Evolutionary conservation across 495 filamentous ascomycete genomes (phyloP), one percentile per base, ranked within the genome.

Genomic region (Aspergillus funiculosus): DNA sequence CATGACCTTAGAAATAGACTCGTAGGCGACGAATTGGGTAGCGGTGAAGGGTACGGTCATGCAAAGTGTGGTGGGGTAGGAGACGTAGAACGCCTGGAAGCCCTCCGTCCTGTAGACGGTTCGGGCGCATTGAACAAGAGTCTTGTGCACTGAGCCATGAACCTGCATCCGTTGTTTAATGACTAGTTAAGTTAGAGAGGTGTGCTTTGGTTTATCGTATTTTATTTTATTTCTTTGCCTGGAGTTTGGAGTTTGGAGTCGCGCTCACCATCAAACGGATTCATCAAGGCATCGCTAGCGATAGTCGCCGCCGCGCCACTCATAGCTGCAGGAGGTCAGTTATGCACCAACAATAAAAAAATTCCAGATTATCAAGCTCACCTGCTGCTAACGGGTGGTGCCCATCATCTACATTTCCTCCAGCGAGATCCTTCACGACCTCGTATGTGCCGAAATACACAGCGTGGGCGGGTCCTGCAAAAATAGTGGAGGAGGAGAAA

Each of bases 161-260:
- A 99, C 84, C 62, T 99, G 92, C 92, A 99, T 99, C 38, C 92
- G 85, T 64, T 99, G 92, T 69, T 99, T 99, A 74, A 99, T 92
- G 24, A 99, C 92, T 95, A 56, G 8, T 47, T 3, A 6, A 30
- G 44, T 67, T 40, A 64, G 60, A 26, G 6, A 7, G 10, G 5
- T 22, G n/a, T n/a, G n/a, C n/a, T n/a, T n/a, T n/a, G n/a, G n/a
- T n/a, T n/a, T n/a, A n/a, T n/a, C n/a, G n/a, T n/a, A n/a, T n/a
- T n/a, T n/a, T n/a, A n/a, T n/a, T n/a, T n/a, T n/a, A n/a, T n/a
- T n/a, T n/a, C n/a, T n/a, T n/a, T n/a, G n/a, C n/a, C n/a, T n/a
- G n/a, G n/a, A n/a, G n/a, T n/a, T n/a, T n/a, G n/a, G n/a, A n/a
- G n/a, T n/a, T n/a, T n/a, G n/a, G n/a, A n/a, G n/a, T n/a, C n/a